Percentiles rank a stretch among this genome's conserved stretches.
phyloP scores from a whole-genome alignment of 129 eudicot species.

The Flaveria bidentis region DNA sequence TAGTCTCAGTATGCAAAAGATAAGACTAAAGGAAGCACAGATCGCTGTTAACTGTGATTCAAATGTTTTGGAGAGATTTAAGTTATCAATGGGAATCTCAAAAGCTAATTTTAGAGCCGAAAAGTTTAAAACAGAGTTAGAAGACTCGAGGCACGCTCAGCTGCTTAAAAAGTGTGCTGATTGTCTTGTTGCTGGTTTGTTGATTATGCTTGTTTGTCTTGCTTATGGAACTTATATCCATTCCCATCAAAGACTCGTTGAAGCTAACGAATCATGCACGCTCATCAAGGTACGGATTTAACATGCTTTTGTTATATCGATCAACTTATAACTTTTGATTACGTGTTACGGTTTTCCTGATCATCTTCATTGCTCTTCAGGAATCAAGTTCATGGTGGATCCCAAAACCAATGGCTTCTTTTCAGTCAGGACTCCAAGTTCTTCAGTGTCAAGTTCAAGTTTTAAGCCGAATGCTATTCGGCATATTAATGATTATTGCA shows the following conservation, averaged over 20 bases:
- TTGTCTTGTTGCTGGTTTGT: conserved; percentile 79
- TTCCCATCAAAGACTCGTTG: conserved; percentile 64
- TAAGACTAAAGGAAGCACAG: conserved; percentile 77
- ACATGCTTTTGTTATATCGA: not conserved
- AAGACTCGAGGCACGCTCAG: conserved; percentile 69
- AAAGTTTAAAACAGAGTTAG: conserved; percentile 68
- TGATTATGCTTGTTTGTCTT: conserved; percentile 61
- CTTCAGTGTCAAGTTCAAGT: conserved; percentile 68
- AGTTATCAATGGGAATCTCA: conserved; percentile 77
- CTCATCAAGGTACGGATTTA: conserved; percentile 46
- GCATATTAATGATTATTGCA: conserved; percentile 49
- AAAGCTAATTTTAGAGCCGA: conserved; percentile 69
- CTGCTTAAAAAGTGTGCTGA: conserved; percentile 71
- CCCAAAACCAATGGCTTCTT: conserved; percentile 69
- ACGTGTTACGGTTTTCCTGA: not conserved
- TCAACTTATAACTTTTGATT: not conserved
- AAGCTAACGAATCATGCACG: conserved; percentile 72
- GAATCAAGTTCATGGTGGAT: conserved; percentile 84
- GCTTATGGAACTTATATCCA: conserved; percentile 67
- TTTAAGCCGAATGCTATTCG: conserved; percentile 67
- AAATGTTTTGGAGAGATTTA: conserved; percentile 71
- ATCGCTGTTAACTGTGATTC: conserved; percentile 53
- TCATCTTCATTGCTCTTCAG: conserved; percentile 34
- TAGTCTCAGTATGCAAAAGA: conserved; percentile 60
- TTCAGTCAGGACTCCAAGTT: conserved; percentile 58